Conservation (phyloP, 129 eudicot species). For the Arctium lappa region DNA sequence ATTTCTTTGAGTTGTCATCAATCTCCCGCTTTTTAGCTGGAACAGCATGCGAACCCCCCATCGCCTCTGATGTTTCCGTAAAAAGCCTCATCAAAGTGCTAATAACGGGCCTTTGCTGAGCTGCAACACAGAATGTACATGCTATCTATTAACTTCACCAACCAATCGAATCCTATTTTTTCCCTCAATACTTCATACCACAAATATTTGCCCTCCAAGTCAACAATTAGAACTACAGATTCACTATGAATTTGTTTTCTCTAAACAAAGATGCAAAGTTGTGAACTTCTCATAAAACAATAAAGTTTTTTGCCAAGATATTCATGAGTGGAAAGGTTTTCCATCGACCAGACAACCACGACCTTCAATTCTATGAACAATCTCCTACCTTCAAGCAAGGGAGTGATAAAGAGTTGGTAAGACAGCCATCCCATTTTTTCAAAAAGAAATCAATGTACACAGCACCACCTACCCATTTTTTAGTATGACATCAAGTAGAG, state of each 20-base stretch:
- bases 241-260: not conserved
- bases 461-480: too few species aligned
- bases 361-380: not conserved
- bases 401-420: not conserved
- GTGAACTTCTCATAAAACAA: not conserved
- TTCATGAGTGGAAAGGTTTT: not conserved
- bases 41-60: conserved; percentile 67
- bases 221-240: not conserved
- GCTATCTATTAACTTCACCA: not conserved
- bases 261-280: not conserved
- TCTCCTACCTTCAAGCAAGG: not conserved
- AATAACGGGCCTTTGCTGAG: conserved; percentile 62
- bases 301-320: not conserved
- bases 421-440: too few species aligned
- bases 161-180: not conserved
- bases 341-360: not conserved
- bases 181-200: not conserved
- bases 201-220: not conserved
- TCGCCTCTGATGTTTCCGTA: conserved; percentile 64
- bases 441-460: too few species aligned
- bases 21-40: conserved; percentile 71
- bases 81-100: conserved; percentile 62
- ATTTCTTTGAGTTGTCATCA: conserved; percentile 70
- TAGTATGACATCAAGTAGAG: too few species aligned
- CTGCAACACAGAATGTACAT: conserved; percentile 34